Evolutionary conservation across 192 early-diverging fungal species (phyloP), one percentile per base, ranked within the genome.

Genomic region (Backusella sp.): DNA sequence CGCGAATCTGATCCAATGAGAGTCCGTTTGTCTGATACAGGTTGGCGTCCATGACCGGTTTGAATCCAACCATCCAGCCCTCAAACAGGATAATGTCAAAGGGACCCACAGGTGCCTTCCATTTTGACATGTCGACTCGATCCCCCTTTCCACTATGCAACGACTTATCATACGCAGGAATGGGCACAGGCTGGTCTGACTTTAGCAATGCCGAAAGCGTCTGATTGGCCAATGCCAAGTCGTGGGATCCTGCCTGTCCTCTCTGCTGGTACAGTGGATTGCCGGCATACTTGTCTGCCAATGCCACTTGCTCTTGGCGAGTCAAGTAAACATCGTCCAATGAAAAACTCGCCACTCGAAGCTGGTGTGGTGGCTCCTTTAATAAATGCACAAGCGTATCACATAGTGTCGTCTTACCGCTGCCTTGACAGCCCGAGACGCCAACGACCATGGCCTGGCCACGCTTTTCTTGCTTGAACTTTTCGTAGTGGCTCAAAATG

Each of bases 61-160:
- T 94, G 76, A 97, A 99, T 1, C 96, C 97, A 9, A 96, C 74
- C 42, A 87, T 94, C 96, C 97, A 99, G 0, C 96, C 97, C 80
- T 99, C 97, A 77, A 98, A 93, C 37, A 99, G 77, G 21, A 99
- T 84, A 52, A 98, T 87, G 72, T 98, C 90, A 23, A 93, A 68
- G 0, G 93, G 91, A 14, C 84, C 77, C 6, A 73, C 46, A 0
- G 84, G 85, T 19, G 28, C 69, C 2, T 75, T 76, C 95, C 95
- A 99, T 39, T 89, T 42, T 5, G 73, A 59, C 26, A 52, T n/a
- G 5, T 91, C 86, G 0, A 88, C 23, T 11, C 94, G 88, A 76
- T 99, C 96, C 2, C 97, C 97, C 21, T 88, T 85, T 0, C 97
- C 97, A 66, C 84, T 71, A 68, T 91, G 66, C 36, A 92, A 66